Evolutionary conservation across 176 grass and related monocot genomes (phyloP), one percentile per base, ranked within the genome.

Genomic region (Raddia distichophylla): DNA sequence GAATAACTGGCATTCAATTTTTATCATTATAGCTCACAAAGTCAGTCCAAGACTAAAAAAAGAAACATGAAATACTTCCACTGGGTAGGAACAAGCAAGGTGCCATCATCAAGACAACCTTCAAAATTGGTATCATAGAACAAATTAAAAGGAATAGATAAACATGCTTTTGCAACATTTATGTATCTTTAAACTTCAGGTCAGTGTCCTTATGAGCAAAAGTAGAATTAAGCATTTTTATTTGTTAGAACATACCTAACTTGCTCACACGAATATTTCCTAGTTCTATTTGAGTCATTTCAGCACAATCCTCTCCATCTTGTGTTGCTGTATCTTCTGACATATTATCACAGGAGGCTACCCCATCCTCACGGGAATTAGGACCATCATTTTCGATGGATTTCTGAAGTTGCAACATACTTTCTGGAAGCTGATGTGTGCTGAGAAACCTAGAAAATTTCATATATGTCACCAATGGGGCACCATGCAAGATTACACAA

Each of bases 201-300:
- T 57, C 0, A 0, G 8, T 53, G 55, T 75, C 55, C 47, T 46
- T 16, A 60, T 27, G 14, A 60, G 67, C 6, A 81, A 8, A 75
- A 84, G 81, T 17, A 12, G 60, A 84, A 2, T 1, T 40, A 81
- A 7, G 52, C 76, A 35, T 48, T 79, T 61, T 9, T n/a, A 69
- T 74, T 66, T 78, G 57, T 75, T 56, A 52, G 78, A 77, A 71
- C 88, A 77, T 87, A 89, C 96, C 96, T 95, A 99, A 75, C 53
- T 82, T 95, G 80, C 89, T 95, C 50, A 99, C 96, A 68, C 86
- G 53, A 95, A 99, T 89, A 74, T 91, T 85, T 74, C 90, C 96
- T 65, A 99, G 87, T 78, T 91, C 88, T 77, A 97, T 89, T 87
- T 87, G 86, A 75, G 87, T 89, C 63, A 91, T 77, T 86, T 91